These are phyloP conservation scores for Penicillium steckii DNA, from an alignment of 495 filamentous ascomycete species.

Conservation along the genomic window DNA sequence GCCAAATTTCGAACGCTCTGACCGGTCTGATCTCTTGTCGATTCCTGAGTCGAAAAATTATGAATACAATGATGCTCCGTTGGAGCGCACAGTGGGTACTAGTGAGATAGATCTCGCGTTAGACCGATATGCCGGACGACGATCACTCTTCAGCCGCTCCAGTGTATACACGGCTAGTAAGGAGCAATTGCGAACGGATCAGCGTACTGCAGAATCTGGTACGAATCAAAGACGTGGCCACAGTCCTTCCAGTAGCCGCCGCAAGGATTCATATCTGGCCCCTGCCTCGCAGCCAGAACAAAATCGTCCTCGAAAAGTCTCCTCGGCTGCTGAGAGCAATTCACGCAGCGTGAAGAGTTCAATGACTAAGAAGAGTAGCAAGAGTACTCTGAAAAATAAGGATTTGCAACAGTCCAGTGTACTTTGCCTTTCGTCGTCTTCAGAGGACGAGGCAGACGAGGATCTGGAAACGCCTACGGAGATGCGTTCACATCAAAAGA, in stretches of 20 bases:
- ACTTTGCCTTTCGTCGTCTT: conserved; percentile 58
- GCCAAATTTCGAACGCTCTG: neutral
- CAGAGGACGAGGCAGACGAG: conserved; percentile 51
- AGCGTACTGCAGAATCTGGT: conserved; percentile 18
- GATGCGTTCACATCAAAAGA: conserved; percentile 8
- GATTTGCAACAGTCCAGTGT: conserved; percentile 54
- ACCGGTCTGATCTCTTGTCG: conserved; percentile 21
- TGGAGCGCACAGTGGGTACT: conserved; percentile 35
- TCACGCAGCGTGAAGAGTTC: conserved; percentile 19
- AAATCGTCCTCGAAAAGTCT: conserved; percentile 4
- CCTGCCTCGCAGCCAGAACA: conserved; percentile 11
- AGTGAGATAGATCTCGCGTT: conserved; percentile 42
- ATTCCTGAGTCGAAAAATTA: conserved; percentile 22
- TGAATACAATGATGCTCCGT: conserved; percentile 28
- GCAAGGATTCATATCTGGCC: conserved; percentile 24
- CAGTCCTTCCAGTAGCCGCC: conserved; percentile 18
- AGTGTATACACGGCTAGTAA: conserved; percentile 24
- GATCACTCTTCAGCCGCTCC: conserved; percentile 25
- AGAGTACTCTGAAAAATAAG: conserved; percentile 41
- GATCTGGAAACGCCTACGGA: conserved; percentile 20
- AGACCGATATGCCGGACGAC: conserved; percentile 30
- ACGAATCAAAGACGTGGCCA: conserved; percentile 18
- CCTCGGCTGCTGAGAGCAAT: conserved; percentile 18
- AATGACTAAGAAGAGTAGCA: conserved; percentile 42
- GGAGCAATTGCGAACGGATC: conserved; percentile 24